A percentile compares a stretch with the other conserved stretches of the same genome.
These are phyloP conservation scores for Cutaneotrichosporon spelunceum DNA, from an alignment of 1,284 basidiomycete species.

Conservation along the genomic window DNA sequence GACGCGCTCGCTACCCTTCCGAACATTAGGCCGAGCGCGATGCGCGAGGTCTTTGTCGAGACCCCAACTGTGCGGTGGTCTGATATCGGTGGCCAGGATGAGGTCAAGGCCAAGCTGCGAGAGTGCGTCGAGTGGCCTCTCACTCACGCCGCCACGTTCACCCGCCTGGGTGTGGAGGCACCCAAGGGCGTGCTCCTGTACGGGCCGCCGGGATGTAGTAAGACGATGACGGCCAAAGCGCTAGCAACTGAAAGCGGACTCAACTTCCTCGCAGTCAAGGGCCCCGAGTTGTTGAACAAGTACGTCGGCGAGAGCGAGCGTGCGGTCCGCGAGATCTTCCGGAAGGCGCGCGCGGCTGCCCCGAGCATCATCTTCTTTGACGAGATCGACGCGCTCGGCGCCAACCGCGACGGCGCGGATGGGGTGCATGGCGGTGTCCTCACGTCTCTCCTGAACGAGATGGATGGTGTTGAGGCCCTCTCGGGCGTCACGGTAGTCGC, in stretches of 20 bases:
- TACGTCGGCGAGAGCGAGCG: constrained; percentile 97
- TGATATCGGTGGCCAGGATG: constrained; percentile 83
- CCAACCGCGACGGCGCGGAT: constrained; percentile 66
- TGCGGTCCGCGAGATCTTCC: constrained; percentile 89
- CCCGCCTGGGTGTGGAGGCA: constrained; percentile 78
- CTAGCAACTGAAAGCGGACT: constrained; percentile 92
- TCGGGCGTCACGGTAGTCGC: constrained; percentile 90
- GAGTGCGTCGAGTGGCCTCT: constrained; percentile 96
- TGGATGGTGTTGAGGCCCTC: constrained; percentile 95
- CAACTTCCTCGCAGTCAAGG: constrained; percentile 97
- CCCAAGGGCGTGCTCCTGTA: constrained; percentile 90
- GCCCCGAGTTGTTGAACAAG: constrained; percentile 94
- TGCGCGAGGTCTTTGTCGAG: constrained; percentile 89
- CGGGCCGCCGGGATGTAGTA: constrained; percentile 96
- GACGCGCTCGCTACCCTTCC: constrained; percentile 74
- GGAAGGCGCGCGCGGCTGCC: constrained; percentile 87
- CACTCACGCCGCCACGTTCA: constrained; percentile 77
- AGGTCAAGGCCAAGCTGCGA: constrained; percentile 73
- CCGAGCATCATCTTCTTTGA: constrained; percentile 98
- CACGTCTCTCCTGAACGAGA: constrained; percentile 91
- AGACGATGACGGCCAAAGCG: constrained; percentile 90
- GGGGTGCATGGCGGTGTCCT: constrained; percentile 75
- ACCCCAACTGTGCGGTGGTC: constrained; percentile 76
- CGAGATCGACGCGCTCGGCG: constrained; percentile 92
- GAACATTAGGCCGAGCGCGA: constrained; percentile 81